Conservation (phyloP, 2,329 filamentous ascomycete species). For the Truncatella angustata region DNA sequence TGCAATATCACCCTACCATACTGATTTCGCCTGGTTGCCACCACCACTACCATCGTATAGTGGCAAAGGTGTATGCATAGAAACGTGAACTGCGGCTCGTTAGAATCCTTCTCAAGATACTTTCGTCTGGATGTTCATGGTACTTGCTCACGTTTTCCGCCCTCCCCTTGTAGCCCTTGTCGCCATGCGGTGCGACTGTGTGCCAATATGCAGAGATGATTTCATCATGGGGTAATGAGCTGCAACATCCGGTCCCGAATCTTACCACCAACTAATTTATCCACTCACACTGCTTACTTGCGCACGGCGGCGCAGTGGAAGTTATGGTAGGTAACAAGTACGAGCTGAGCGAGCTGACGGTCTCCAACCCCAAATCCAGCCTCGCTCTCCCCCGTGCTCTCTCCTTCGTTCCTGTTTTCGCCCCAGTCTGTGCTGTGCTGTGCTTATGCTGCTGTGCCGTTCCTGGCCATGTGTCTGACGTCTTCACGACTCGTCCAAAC, state of each 20-base stretch:
- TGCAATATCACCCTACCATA: constrained; percentile 8
- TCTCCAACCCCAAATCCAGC: neutral
- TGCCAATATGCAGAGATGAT: neutral
- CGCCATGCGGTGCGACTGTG: constrained; percentile 1
- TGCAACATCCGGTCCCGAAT: neutral
- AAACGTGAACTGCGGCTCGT: neutral
- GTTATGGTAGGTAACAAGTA: neutral
- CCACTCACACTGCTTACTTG: no score
- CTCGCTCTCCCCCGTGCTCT: neutral
- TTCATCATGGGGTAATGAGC: constrained; percentile 5
- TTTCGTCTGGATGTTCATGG: neutral
- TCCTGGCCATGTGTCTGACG: no score
- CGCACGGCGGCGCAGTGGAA: neutral
- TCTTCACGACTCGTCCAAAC: no score
- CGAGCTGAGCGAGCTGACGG: constrained; percentile 7
- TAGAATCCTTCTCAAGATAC: neutral
- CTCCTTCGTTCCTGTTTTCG: neutral
- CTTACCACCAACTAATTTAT: no score
- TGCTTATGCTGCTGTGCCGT: neutral
- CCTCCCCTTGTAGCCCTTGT: neutral
- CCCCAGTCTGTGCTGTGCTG: neutral
- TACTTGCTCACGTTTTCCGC: neutral
- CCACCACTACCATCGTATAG: neutral
- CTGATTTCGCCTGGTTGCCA: no score
- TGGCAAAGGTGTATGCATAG: neutral